Conservation (phyloP, 108 stramenopile species). For the Mayamaea pseudoterrestris region DNA sequence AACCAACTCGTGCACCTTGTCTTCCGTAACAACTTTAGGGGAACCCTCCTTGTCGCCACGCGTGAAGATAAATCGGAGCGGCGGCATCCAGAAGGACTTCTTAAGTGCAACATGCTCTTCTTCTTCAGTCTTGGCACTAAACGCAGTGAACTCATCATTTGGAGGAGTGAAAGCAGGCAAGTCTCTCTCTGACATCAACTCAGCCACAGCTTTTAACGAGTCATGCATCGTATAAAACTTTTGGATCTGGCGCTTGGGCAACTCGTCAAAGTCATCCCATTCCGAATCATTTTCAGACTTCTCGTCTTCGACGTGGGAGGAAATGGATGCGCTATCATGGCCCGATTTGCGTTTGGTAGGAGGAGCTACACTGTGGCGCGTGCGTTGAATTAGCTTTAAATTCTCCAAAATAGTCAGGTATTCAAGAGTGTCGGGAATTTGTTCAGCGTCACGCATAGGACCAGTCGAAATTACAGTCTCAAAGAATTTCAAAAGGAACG, state of each 20-base stretch:
- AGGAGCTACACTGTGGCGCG: conserved; percentile 42
- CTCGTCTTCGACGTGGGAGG: conserved; percentile 5
- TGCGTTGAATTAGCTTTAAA: conserved; percentile 67
- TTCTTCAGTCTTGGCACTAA: conserved; percentile 29
- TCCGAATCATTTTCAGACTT: conserved; percentile 18
- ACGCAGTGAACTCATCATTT: conserved; percentile 63
- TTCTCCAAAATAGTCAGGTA: conserved; percentile 58
- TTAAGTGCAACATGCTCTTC: conserved; percentile 32
- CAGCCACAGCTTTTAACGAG: conserved; percentile 68
- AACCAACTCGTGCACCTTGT: conserved; percentile 31
- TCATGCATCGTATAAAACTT: conserved; percentile 66
- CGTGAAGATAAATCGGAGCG: conserved; percentile 22
- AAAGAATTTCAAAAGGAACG: conserved; percentile 61
- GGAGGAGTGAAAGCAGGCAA: conserved; percentile 53
- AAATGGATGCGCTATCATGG: not conserved
- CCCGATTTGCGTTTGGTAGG: conserved; percentile 2
- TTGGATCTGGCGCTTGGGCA: conserved; percentile 19
- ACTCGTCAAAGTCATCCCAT: conserved; percentile 38
- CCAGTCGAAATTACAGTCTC: conserved; percentile 41
- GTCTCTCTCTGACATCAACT: conserved; percentile 66
- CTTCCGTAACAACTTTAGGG: conserved; percentile 1
- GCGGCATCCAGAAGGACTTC: not conserved
- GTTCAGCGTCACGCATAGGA: not conserved
- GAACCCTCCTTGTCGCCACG: not conserved
- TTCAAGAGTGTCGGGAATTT: conserved; percentile 9